Conservation (phyloP, 352 stramenopile genomes). For the Pythium rishiriense region DNA sequence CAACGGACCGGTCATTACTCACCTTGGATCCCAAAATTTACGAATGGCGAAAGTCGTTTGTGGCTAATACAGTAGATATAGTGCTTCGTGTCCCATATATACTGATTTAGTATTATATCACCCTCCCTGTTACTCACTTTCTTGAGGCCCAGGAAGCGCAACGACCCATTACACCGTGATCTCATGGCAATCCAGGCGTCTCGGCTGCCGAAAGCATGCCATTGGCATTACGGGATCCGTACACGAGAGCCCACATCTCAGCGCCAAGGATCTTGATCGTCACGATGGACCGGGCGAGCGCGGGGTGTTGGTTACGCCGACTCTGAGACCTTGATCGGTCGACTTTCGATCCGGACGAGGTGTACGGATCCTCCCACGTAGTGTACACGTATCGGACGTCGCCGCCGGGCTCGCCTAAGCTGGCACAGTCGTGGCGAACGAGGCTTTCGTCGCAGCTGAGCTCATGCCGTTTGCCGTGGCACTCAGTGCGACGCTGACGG, state of each 20-base stretch:
- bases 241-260: neutral
- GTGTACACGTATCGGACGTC: neutral
- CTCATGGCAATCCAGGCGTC: neutral
- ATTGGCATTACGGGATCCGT: neutral
- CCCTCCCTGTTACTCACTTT: slow-evolving; percentile 11
- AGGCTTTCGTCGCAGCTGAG: neutral
- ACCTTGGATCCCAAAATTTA: slow-evolving; percentile 11
- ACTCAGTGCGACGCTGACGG: too few relatives aligned
- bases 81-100: neutral
- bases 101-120: neutral
- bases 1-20: slow-evolving; percentile 26
- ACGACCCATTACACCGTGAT: neutral
- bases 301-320: neutral
- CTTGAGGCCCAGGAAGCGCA: neutral
- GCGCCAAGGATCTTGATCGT: neutral
- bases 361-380: neutral
- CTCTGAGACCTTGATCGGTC: too few relatives aligned
- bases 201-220: neutral
- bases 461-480: neutral
- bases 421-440: too few relatives aligned
- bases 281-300: too few relatives aligned
- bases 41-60: slow-evolving; percentile 1
- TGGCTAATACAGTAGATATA: neutral
- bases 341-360: neutral
- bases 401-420: too few relatives aligned